These are phyloP conservation scores for Teratosphaeria viscida DNA, from an alignment of 2,329 filamentous ascomycete species.

Conservation along the genomic window DNA sequence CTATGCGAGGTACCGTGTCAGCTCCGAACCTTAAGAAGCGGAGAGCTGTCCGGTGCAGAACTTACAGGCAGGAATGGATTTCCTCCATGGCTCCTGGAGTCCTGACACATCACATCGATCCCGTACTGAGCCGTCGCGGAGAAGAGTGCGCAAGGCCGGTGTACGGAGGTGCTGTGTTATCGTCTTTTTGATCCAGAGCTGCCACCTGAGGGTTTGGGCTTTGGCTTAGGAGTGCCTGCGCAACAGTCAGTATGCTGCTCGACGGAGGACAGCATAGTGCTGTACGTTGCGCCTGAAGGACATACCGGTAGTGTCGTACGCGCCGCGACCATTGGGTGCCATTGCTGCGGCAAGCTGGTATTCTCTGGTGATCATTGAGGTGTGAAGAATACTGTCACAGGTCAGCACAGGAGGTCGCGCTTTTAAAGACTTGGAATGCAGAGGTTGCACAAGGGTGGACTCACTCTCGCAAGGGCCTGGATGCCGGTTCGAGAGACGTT, in stretches of 20 bases:
- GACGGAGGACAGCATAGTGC: not conserved
- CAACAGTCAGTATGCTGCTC: not conserved
- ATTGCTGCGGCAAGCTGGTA: constrained; percentile 2
- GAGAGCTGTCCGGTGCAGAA: not conserved
- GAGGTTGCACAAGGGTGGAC: constrained; percentile 7
- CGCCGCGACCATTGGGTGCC: constrained; percentile 11
- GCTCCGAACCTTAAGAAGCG: not conserved
- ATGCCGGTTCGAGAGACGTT: not conserved
- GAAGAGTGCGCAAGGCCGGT: not conserved
- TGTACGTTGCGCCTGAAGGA: not conserved
- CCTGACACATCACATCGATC: not conserved
- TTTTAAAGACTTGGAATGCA: constrained; percentile 3
- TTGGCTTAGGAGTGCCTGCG: constrained; percentile 1
- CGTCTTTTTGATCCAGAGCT: constrained; percentile 6
- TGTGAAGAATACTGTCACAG: not conserved
- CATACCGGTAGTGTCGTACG: constrained; percentile 9
- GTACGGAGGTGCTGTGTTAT: constrained; percentile 2
- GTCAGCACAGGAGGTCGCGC: not conserved
- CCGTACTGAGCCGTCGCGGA: not conserved
- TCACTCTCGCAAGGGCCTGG: constrained; percentile 8
- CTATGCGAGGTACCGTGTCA: not conserved
- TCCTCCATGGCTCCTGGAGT: not conserved
- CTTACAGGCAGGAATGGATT: not conserved
- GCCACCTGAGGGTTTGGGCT: constrained; percentile 8
- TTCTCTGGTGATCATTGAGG: constrained; percentile 12